A percentile compares a stretch with the other conserved stretches of the same genome.
Evolutionary conservation across 1,284 basidiomycete genomes (phyloP).

Genomic region (Puccinia hordei): DNA sequence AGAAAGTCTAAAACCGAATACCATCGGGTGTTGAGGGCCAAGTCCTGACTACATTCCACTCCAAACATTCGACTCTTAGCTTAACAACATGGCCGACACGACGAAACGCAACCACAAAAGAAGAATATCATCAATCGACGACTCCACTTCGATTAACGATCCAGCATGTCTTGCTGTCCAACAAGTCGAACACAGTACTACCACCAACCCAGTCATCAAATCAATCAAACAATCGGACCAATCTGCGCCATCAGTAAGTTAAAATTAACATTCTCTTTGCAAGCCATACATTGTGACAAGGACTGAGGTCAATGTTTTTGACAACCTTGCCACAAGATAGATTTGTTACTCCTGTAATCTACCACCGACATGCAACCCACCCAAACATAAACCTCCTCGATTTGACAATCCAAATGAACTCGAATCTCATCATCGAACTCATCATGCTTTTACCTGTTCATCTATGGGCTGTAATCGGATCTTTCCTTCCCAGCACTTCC

Average conservation of each 20-base stretch:
- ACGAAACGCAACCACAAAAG: neutral
- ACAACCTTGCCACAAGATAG: neutral
- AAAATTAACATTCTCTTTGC: neutral
- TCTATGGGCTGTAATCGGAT: neutral
- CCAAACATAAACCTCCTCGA: conserved; percentile 1
- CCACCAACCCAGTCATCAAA: neutral
- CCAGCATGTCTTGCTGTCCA: neutral
- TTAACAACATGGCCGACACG: no score
- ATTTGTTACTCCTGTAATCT: conserved; percentile 27
- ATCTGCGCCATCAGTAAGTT: conserved; percentile 16
- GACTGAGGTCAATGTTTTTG: neutral
- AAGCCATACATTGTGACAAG: neutral
- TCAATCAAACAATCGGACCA: neutral
- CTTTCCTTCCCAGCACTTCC: conserved; percentile 43
- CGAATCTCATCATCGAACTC: conserved; percentile 43
- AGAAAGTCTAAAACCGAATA: no score
- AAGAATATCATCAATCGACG: conserved; percentile 9
- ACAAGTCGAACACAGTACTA: neutral
- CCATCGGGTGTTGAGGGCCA: no score
- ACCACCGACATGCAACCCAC: conserved; percentile 43
- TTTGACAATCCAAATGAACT: conserved; percentile 17
- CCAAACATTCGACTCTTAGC: no score
- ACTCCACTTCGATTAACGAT: neutral
- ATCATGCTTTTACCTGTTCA: conserved; percentile 46
- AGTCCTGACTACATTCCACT: no score